A percentile compares a stretch with the other conserved stretches of the same genome.
Evolutionary conservation across 192 early-diverging fungal genomes (phyloP).

Genomic region (Mortierella antarctica): DNA sequence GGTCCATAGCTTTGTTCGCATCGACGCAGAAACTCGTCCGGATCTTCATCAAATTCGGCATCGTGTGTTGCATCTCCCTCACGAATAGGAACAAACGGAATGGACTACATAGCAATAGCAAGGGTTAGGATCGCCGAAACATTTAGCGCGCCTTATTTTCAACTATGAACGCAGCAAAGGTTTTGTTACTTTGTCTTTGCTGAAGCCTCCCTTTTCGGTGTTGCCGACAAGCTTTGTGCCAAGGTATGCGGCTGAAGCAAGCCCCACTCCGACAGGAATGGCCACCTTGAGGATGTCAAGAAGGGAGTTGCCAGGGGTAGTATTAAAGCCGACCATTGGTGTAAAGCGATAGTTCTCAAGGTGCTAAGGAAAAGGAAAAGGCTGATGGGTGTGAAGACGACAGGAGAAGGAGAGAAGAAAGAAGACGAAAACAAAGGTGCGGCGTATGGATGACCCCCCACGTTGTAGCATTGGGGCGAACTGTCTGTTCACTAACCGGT

Average conservation of each 20-base stretch:
- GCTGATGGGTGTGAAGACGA: neutral
- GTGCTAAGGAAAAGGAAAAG: neutral
- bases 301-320: neutral
- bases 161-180: neutral
- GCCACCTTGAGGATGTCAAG: slow-evolving; percentile 3
- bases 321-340: no score
- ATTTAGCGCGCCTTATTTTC: neutral
- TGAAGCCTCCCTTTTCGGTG: neutral
- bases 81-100: slow-evolving; percentile 5
- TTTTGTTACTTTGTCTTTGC: neutral
- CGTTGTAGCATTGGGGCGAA: neutral
- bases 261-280: neutral
- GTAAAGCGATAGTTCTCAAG: no score
- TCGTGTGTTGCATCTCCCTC: slow-evolving; percentile 18
- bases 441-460: neutral
- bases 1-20: slow-evolving; percentile 24
- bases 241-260: neutral
- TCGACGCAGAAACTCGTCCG: slow-evolving; percentile 3
- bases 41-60: slow-evolving; percentile 21
- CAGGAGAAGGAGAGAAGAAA: neutral
- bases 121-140: neutral
- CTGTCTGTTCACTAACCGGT: no score
- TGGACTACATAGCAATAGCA: neutral
- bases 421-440: neutral
- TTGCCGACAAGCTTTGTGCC: neutral